Evolutionary conservation across 108 stramenopile species (phyloP).

Genomic region (Skeletonema tropicum): DNA sequence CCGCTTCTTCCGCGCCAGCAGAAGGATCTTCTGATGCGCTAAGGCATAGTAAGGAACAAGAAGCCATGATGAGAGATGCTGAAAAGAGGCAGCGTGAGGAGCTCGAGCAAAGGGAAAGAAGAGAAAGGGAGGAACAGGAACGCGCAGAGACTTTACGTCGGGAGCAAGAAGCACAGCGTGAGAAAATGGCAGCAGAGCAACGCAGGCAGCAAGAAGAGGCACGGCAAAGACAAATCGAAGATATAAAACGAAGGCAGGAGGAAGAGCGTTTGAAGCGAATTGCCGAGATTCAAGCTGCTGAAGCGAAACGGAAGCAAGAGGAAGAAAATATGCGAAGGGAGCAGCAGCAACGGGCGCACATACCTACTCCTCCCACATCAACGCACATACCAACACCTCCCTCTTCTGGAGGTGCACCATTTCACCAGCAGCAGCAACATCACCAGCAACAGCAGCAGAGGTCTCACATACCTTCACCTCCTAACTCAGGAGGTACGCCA

Average conservation of each 20-base stretch:
- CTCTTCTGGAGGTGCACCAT: background rate
- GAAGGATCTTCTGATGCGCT: constrained; percentile 4
- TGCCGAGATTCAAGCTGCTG: constrained; percentile 70
- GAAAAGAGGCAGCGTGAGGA: constrained; percentile 21
- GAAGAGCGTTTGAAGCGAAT: constrained; percentile 43
- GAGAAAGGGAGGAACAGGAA: constrained; percentile 17
- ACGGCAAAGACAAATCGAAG: constrained; percentile 28
- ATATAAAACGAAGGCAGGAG: constrained; percentile 50
- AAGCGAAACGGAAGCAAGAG: constrained; percentile 49
- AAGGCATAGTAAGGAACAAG: constrained; percentile 16
- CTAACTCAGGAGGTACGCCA: background rate
- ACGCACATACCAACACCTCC: constrained; percentile 1
- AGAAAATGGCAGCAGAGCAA: constrained; percentile 25
- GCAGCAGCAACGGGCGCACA: constrained; percentile 30
- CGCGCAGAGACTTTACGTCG: constrained; percentile 32
- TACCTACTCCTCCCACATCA: background rate
- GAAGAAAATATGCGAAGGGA: constrained; percentile 45
- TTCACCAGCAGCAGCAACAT: constrained; percentile 35
- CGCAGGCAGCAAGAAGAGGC: constrained; percentile 26
- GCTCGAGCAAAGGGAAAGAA: constrained; percentile 16
- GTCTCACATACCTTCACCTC: constrained; percentile 5
- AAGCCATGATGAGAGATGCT: constrained; percentile 10
- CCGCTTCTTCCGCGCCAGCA: constrained; percentile 5
- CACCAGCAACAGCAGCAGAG: constrained; percentile 42
- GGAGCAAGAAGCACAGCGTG: constrained; percentile 28